These are phyloP conservation scores for Eucalyptus polybractea DNA, from an alignment of 345 rosid species.

Conservation along the genomic window DNA sequence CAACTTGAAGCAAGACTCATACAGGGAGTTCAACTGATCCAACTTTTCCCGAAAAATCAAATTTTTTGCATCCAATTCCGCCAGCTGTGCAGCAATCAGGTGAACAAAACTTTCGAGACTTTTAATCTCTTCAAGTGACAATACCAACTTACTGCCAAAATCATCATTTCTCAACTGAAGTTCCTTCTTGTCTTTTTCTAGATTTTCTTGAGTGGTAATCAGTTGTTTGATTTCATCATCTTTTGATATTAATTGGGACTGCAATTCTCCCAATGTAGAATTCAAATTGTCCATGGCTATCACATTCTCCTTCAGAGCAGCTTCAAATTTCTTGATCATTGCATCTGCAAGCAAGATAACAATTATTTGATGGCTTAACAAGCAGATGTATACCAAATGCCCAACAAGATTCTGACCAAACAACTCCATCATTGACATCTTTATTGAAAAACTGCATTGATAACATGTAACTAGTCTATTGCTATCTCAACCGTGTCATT, in stretches of 20 bases:
- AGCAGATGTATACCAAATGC: not conserved
- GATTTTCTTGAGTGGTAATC: constrained; percentile 24
- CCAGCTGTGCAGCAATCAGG: constrained; percentile 32
- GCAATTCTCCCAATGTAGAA: constrained; percentile 42
- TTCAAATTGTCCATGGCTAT: constrained; percentile 38
- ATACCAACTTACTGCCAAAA: constrained; percentile 26
- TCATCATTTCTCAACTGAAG: constrained; percentile 38
- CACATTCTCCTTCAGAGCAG: constrained; percentile 15
- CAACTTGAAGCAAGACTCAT: constrained; percentile 37
- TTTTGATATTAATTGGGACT: constrained; percentile 31
- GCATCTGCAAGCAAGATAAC: constrained; percentile 26
- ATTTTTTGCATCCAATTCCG: constrained; percentile 45
- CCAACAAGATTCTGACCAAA: not conserved
- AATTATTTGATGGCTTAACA: not conserved
- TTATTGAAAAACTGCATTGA: not conserved
- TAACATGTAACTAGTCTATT: not conserved
- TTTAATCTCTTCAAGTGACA: constrained; percentile 35
- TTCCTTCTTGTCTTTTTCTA: constrained; percentile 47
- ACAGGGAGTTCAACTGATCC: constrained; percentile 39
- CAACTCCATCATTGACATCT: not conserved
- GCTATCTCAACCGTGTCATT: not conserved
- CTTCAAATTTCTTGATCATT: constrained; percentile 36
- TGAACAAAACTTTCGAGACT: constrained; percentile 40
- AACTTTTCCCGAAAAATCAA: constrained; percentile 28
- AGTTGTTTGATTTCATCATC: constrained; percentile 44